Evolutionary conservation across 768 basidiomycete genomes (phyloP).

Genomic region (Trametes coccinea): DNA sequence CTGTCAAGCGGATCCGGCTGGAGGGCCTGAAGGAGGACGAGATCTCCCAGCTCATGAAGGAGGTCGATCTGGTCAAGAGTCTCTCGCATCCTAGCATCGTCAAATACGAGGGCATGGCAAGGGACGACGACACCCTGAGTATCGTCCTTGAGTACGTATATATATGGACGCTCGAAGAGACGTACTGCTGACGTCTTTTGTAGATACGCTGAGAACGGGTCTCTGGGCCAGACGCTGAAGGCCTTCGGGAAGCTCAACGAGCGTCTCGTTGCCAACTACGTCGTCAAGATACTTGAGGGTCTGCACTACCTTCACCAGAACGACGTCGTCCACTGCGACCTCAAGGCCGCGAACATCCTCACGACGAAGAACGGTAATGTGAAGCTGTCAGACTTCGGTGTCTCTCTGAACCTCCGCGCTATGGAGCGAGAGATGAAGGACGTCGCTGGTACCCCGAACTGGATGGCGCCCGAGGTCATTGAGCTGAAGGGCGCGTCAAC

Average conservation of each 20-base stretch:
- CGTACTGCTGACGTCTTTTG: slow-evolving; percentile 22
- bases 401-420: slow-evolving; percentile 91
- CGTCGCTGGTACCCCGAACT: slow-evolving; percentile 94
- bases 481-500: slow-evolving; percentile 91
- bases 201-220: slow-evolving; percentile 96
- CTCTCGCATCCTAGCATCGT: slow-evolving; percentile 94
- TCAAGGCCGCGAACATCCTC: slow-evolving; percentile 99
- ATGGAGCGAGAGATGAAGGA: slow-evolving; percentile 84
- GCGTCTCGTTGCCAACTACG: slow-evolving; percentile 86
- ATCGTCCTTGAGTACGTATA: slow-evolving; percentile 88
- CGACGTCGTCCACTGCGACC: slow-evolving; percentile 94
- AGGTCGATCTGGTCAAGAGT: slow-evolving; percentile 90
- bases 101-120: slow-evolving; percentile 94
- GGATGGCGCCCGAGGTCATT: slow-evolving; percentile 99
- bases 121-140: slow-evolving; percentile 85
- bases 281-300: slow-evolving; percentile 95
- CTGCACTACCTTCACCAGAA: slow-evolving; percentile 88
- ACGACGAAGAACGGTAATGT: slow-evolving; percentile 97
- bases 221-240: slow-evolving; percentile 88
- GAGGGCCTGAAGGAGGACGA: slow-evolving; percentile 91
- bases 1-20: slow-evolving; percentile 93
- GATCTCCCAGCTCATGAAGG: slow-evolving; percentile 87
- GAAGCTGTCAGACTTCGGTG: slow-evolving; percentile 96
- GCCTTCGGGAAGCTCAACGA: slow-evolving; percentile 95
- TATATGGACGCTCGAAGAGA: slow-evolving; percentile 13